Evolutionary conservation across 2,329 filamentous ascomycete genomes (phyloP).

Genomic region (Fusarium drepaniforme): DNA sequence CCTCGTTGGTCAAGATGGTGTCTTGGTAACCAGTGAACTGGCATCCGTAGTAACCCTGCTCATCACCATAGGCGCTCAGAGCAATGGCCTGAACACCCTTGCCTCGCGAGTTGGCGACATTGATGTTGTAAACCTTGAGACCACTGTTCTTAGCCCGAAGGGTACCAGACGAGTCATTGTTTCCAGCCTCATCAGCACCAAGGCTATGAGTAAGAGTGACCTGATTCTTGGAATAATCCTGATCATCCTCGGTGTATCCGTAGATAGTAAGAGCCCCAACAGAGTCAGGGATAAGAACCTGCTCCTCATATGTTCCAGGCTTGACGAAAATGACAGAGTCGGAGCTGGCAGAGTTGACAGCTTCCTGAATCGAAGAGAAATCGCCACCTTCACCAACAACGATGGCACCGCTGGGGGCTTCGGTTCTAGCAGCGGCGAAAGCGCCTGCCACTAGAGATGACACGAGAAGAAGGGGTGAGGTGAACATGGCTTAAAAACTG

Average conservation of each 20-base stretch:
- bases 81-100: slow-evolving; percentile 60
- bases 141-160: slow-evolving; percentile 58
- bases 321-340: slow-evolving; percentile 40
- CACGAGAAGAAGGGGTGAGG: slow-evolving; percentile 4
- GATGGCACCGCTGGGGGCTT: slow-evolving; percentile 46
- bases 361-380: slow-evolving; percentile 60
- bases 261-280: slow-evolving; percentile 67
- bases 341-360: slow-evolving; percentile 60
- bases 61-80: slow-evolving; percentile 49
- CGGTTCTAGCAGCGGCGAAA: slow-evolving; percentile 43
- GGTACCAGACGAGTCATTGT: slow-evolving; percentile 65
- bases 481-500: slow-evolving; percentile 9
- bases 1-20: slow-evolving; percentile 59
- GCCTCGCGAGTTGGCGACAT: slow-evolving; percentile 60
- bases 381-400: slow-evolving; percentile 51
- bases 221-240: slow-evolving; percentile 65
- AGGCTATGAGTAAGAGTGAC: slow-evolving; percentile 63
- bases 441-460: slow-evolving; percentile 26
- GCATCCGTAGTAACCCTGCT: slow-evolving; percentile 60
- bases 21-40: slow-evolving; percentile 62
- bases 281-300: slow-evolving; percentile 64
- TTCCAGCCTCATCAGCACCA: slow-evolving; percentile 52
- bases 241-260: slow-evolving; percentile 67
- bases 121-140: slow-evolving; percentile 73
- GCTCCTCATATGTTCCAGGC: slow-evolving; percentile 56